phyloP scores from a whole-genome alignment of 169 alveolate species.

The Eimeria tenella region DNA sequence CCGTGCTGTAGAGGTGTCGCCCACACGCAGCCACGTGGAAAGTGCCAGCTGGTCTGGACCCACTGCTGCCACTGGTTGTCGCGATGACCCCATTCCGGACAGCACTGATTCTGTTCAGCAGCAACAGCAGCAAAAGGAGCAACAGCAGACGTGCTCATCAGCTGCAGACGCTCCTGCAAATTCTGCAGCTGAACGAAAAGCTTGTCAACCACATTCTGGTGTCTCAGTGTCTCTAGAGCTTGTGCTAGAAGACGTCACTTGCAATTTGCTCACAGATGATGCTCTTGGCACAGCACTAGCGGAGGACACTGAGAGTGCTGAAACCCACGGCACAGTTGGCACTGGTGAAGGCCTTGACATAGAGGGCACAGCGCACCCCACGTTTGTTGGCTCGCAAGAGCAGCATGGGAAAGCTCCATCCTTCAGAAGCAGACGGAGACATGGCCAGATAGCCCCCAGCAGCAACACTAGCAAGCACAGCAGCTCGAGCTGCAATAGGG shows the following conservation, averaged over 20 bases:
- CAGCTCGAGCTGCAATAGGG: slow-evolving; percentile 54
- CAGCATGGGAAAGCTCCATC: slow-evolving; percentile 1
- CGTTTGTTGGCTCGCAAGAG: slow-evolving; percentile 31
- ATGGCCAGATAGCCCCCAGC: background rate
- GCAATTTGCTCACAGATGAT: slow-evolving; percentile 64
- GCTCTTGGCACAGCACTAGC: slow-evolving; percentile 25
- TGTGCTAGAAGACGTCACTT: slow-evolving; percentile 63
- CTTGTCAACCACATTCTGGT: background rate
- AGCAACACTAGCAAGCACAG: background rate
- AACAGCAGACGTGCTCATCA: background rate
- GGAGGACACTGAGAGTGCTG: background rate
- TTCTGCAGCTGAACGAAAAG: slow-evolving; percentile 22
- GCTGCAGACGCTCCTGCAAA: background rate
- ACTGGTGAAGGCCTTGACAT: background rate
- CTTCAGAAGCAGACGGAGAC: background rate
- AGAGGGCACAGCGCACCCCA: slow-evolving; percentile 6
- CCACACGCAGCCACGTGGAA: background rate
- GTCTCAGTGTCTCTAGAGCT: slow-evolving; percentile 40
- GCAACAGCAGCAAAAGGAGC: slow-evolving; percentile 43
- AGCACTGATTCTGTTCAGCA: background rate
- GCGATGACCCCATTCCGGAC: background rate
- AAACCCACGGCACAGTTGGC: background rate
- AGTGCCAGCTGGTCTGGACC: slow-evolving; percentile 5
- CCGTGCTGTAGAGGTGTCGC: background rate
- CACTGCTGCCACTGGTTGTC: background rate